Percentiles rank a stretch among this genome's conserved stretches.
These are phyloP conservation scores for Colletotrichum brevisporum DNA, from an alignment of 2,329 filamentous ascomycete genomes.

Conservation along the genomic window DNA sequence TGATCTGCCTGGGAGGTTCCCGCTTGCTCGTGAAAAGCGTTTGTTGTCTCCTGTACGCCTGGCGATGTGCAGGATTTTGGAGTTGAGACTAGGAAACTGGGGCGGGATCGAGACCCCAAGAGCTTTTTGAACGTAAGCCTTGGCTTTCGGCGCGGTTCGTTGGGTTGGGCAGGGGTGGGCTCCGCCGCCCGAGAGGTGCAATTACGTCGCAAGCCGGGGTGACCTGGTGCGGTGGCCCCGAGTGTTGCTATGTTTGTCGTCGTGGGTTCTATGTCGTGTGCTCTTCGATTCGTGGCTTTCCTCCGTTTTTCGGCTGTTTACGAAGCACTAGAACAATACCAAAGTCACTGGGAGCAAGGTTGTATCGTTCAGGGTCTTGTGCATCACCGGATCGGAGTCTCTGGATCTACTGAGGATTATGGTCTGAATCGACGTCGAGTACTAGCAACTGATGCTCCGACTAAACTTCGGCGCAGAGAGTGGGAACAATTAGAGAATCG, in stretches of 20 bases:
- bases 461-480: slow-evolving; percentile 5
- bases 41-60: slow-evolving; percentile 6
- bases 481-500: slow-evolving; percentile 13
- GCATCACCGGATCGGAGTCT: too few relatives aligned
- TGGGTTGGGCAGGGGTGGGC: slow-evolving; percentile 28
- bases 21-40: slow-evolving; percentile 19
- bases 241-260: background rate
- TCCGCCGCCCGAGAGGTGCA: slow-evolving; percentile 23
- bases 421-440: background rate
- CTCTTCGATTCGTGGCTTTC: background rate
- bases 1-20: slow-evolving; percentile 23
- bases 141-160: slow-evolving; percentile 28
- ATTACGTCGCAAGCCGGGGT: slow-evolving; percentile 27
- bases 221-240: slow-evolving; percentile 17
- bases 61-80: slow-evolving; percentile 37
- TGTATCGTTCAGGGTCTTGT: too few relatives aligned
- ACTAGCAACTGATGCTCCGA: background rate
- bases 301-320: background rate
- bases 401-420: background rate
- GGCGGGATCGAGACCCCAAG: slow-evolving; percentile 23
- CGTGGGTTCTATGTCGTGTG: slow-evolving; percentile 23
- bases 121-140: slow-evolving; percentile 37
- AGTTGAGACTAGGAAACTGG: slow-evolving; percentile 26
- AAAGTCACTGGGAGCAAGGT: too few relatives aligned
- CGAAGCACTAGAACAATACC: too few relatives aligned